Evolutionary conservation across 1,284 basidiomycete species (phyloP), one percentile per base, ranked within the genome.

Genomic region (Trametes hirsuta): DNA sequence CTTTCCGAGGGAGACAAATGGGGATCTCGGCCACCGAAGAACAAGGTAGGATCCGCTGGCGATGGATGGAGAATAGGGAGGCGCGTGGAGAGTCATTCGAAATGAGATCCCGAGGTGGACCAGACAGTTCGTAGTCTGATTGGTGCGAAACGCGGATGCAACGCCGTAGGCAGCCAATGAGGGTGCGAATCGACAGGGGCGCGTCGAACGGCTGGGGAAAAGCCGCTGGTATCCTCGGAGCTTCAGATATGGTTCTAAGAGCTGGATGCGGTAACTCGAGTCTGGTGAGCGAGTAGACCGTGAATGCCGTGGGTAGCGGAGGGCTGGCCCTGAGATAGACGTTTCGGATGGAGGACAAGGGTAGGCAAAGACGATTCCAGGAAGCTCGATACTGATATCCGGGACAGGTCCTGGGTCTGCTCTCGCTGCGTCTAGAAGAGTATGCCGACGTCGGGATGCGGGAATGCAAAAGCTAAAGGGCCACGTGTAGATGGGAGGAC

Each of bases 11-110:
- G 48, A 56, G 34, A 50, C 34, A 54, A 55, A 47, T 51, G 62
- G 58, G 58, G 54, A 63, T 63, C 58, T 63, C 61, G 58, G 62
- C 15, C 22, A 24, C 12, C 41, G 35, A 37, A n/a, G 44, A 46
- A 18, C 30, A 47, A 37, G 34, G 44, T 6, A 45, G 25, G 53
- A 55, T 48, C n/a, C 35, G 36, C 45, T 39, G 44, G 55, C 47
- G 34, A 39, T 21, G 53, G 24, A 47, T 14, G 30, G 40, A 48
- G 24, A 25, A 10, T 21, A 12, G 25, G 21, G 6, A 47, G 25
- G 54, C 39, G 30, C 47, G 39, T 14, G 34, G 30, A n/a, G 35
- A 11, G 24, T 9, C 8, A 44, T 15, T 3, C 25, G 12, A 10
- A 18, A 22, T 41, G 56, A 3, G 41, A 39, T 42, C 40, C 34